Evolutionary conservation across 192 early-diverging fungal genomes (phyloP).

Genomic region (Globomyces pollinis-pini): DNA sequence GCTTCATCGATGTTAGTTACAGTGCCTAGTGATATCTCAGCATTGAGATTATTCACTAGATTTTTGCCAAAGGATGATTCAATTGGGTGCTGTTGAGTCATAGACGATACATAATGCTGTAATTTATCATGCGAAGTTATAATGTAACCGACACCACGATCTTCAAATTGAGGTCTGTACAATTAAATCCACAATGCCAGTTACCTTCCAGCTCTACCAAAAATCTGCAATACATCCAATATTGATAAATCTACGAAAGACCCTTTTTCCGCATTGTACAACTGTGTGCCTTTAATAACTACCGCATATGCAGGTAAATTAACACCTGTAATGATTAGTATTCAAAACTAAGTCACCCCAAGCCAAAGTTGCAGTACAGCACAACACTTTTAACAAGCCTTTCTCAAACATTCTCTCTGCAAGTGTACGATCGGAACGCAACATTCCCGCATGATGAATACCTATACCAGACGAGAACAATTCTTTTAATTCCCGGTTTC

Average conservation of each 20-base stretch:
- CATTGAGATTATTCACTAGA: conserved; percentile 92
- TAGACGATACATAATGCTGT: conserved; percentile 82
- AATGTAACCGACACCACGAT: conserved; percentile 88
- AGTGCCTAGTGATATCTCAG: conserved; percentile 91
- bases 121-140: conserved; percentile 91
- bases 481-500: conserved; percentile 81
- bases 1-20: conserved; percentile 94
- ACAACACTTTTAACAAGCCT: conserved; percentile 75
- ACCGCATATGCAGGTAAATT: conserved; percentile 98
- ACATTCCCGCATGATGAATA: conserved; percentile 86
- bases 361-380: conserved; percentile 95
- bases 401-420: conserved; percentile 85
- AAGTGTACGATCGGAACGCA: conserved; percentile 75
- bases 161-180: conserved; percentile 76
- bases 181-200: conserved; percentile 16
- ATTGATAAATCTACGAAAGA: conserved; percentile 91
- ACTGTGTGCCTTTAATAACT: conserved; percentile 94
- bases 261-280: conserved; percentile 92
- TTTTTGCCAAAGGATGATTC: conserved; percentile 84
- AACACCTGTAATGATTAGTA: no score
- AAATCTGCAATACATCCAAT: conserved; percentile 98
- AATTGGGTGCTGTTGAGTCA: conserved; percentile 96
- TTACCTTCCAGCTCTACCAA: conserved; percentile 86
- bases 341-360: no score
- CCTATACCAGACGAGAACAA: conserved; percentile 77